Evolutionary conservation across 345 rosid species (phyloP), one percentile per base, ranked within the genome.

Genomic region (Populus euphratica): DNA sequence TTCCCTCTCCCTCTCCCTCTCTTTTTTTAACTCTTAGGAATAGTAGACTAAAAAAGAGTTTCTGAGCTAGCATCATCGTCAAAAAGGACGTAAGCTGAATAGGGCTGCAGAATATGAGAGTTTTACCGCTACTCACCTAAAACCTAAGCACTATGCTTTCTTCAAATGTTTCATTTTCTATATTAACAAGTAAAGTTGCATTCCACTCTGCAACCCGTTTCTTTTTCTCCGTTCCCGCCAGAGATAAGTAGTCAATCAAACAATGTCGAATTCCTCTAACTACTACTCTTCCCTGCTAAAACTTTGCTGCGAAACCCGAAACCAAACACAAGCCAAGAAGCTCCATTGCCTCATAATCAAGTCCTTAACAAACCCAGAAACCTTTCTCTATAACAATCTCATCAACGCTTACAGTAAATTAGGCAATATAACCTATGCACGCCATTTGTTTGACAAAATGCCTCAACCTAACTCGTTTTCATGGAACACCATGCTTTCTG

Each of bases 401-500:
- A 74, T 93, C 17, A 83, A 79, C 3, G 56, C 82, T 0, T 91
- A 92, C 17, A 47, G 93, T 0, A 64, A 77, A 29, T 64, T 83
- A 4, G 91, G 88, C 72, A 84, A 84, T 80, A 52, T 85, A 29
- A 70, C 33, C 13, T 89, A 92, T 68, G 99, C 97, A 13, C 89
- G 94, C 75, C 69, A 69, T 68, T 73, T 90, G 90, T 96, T 96
- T 83, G 94, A 91, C 27, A 66, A 43, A 83, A 87, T 90, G 81
- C 81, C 89, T 65, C 84, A 77, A 10, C 94, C 88, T 69, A 93
- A 91, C 80, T 70, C 66, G 25, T 90, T 83, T 78, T 91, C 98
- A 0, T 96, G 98, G 98, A 96, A 96, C 86, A 84, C 87, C 70
- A 87, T 95, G 74, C 94, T 95, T 70, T 84, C 91, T 68, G 91